These are phyloP conservation scores for Tulasnella sp. DNA, from an alignment of 768 basidiomycete genomes.

Conservation along the genomic window DNA sequence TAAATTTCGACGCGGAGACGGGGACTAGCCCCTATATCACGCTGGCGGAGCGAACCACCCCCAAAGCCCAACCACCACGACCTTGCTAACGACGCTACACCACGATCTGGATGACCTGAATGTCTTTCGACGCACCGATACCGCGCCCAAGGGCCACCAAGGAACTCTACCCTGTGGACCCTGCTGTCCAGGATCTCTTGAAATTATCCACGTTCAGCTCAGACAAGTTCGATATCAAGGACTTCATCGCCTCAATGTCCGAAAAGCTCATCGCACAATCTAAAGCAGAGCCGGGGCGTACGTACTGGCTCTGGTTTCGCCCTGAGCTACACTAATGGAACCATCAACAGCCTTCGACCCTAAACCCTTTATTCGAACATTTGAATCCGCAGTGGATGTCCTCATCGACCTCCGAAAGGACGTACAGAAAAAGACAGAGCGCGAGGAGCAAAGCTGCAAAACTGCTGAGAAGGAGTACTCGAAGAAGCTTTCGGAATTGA, in stretches of 20 bases:
- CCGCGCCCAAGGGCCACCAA: slow-evolving; percentile 4
- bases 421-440: slow-evolving; percentile 82
- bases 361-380: slow-evolving; percentile 83
- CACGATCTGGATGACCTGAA: slow-evolving; percentile 11
- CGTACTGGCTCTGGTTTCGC: slow-evolving; percentile 30
- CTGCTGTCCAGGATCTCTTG: slow-evolving; percentile 39
- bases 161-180: slow-evolving; percentile 45
- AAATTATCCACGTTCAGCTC: slow-evolving; percentile 32
- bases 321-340: not conserved
- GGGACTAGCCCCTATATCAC: not conserved
- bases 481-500: slow-evolving; percentile 86
- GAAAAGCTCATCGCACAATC: slow-evolving; percentile 85
- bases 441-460: slow-evolving; percentile 85
- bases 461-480: slow-evolving; percentile 89
- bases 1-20: not conserved
- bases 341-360: slow-evolving; percentile 73
- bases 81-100: not conserved
- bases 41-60: not conserved
- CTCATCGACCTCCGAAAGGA: slow-evolving; percentile 82
- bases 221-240: slow-evolving; percentile 89
- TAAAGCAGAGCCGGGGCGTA: slow-evolving; percentile 73
- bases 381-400: slow-evolving; percentile 84
- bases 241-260: slow-evolving; percentile 76
- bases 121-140: not conserved
- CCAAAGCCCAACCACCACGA: not conserved